Conservation (phyloP, 805 yeast genomes). For the Candida bentonensis region DNA sequence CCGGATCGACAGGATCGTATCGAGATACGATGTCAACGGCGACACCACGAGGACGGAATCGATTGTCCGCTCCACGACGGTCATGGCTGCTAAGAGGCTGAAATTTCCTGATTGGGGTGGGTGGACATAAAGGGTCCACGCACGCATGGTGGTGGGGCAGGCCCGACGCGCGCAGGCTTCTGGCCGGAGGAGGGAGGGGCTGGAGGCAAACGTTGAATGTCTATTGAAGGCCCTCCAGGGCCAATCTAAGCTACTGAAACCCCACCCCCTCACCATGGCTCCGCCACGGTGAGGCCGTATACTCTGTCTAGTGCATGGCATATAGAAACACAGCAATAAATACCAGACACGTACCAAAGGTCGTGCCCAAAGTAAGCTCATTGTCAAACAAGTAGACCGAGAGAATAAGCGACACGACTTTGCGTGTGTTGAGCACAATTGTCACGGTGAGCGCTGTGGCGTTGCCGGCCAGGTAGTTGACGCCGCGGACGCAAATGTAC, state of each 20-base stretch:
- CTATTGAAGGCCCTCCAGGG: no score
- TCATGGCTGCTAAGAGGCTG: no score
- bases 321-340: constrained; percentile 43
- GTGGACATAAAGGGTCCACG: no score
- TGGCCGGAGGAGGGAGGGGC: no score
- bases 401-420: constrained; percentile 43
- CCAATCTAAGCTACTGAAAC: no score
- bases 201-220: no score
- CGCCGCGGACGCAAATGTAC: constrained; percentile 52
- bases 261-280: no score
- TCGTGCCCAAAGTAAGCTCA: constrained; percentile 24
- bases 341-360: constrained; percentile 37
- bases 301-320: constrained; percentile 7
- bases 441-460: constrained; percentile 52
- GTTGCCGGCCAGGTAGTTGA: constrained; percentile 42
- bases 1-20: constrained; percentile 60
- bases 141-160: no score
- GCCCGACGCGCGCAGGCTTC: no score
- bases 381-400: constrained; percentile 42
- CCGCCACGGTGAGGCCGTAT: no score
- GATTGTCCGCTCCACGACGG: constrained; percentile 22
- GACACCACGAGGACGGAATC: constrained; percentile 63
- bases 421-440: constrained; percentile 45
- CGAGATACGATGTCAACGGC: constrained; percentile 77
- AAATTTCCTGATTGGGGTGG: no score